Percentiles rank a stretch among this genome's conserved stretches.
Conservation (phyloP, 1,139 yeast genomes). For the Suhomyces anneliseae region DNA sequence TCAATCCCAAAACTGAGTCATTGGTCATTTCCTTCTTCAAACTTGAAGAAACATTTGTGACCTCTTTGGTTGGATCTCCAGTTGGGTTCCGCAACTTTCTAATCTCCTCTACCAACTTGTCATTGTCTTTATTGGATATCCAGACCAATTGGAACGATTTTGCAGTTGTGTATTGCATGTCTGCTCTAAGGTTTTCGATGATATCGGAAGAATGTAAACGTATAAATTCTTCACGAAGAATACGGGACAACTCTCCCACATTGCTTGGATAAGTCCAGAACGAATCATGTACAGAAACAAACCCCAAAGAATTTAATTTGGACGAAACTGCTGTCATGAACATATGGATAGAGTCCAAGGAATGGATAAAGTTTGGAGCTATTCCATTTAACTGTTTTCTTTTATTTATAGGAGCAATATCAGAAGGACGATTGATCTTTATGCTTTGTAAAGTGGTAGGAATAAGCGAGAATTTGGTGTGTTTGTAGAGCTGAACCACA, state of each 20-base stretch:
- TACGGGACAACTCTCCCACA: constrained; percentile 26
- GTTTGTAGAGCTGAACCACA: constrained; percentile 38
- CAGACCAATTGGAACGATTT: constrained; percentile 38
- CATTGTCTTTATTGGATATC: constrained; percentile 22
- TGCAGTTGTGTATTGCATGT: constrained; percentile 25
- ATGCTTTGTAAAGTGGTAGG: constrained; percentile 31
- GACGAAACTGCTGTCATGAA: constrained; percentile 36
- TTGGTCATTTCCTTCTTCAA: constrained; percentile 13
- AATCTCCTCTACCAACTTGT: constrained; percentile 19
- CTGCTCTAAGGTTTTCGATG: constrained; percentile 26
- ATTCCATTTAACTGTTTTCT: constrained; percentile 38
- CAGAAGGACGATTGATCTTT: constrained; percentile 18
- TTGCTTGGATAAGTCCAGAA: constrained; percentile 44
- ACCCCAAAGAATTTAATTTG: constrained; percentile 20
- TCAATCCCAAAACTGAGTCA: constrained; percentile 12
- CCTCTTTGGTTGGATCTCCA: background rate
- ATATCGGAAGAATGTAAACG: constrained; percentile 32
- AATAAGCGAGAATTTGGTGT: constrained; percentile 16
- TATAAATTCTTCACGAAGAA: constrained; percentile 38
- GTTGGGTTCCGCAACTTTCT: constrained; percentile 15
- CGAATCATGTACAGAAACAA: constrained; percentile 47
- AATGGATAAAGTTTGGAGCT: constrained; percentile 49
- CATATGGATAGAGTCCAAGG: constrained; percentile 44
- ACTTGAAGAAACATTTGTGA: background rate
- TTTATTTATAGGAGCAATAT: constrained; percentile 26